Evolutionary conservation across 2,329 filamentous ascomycete species (phyloP), one percentile per base, ranked within the genome.

Genomic region (Albophoma yamanashiensis): DNA sequence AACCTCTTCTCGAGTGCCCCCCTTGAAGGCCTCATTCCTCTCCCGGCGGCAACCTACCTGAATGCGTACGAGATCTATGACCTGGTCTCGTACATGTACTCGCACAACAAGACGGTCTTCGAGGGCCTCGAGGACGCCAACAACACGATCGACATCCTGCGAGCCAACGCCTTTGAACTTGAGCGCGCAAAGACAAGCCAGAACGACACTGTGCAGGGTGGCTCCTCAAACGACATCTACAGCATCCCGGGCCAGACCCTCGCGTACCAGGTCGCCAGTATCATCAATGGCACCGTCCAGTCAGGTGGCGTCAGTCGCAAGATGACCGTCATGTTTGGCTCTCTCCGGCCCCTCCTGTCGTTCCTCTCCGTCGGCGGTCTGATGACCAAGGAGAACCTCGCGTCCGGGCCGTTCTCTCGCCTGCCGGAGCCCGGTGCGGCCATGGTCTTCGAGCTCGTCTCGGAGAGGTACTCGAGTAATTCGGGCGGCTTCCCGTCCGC

Each of bases 361-460:
- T 84, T 86, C 65, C 82, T 83, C 64, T 71, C 76, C 1, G 71
- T 86, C 3, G 70, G 78, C 0, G 71, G 74, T 0, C 75, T 86
- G 9, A 75, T 75, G 5, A 77, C 76, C 56, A 67, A 71, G 0
- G 70, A 84, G 58, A 84, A 86, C 68, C 78, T 74, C n/a, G 77
- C 81, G 4, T 76, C 69, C 55, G 68, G 61, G 39, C 69, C 64
- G 64, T 71, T 74, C 58, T 68, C 68, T 4, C 63, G 61, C 2
- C 61, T 85, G 17, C 86, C 89, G 0, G 80, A 87, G 64, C 90
- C 91, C 43, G 91, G 91, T 0, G 87, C 86, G 1, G 82, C 84
- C 47, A 87, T 96, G 80, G 77, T 83, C 0, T 92, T 94, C 69
- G 92, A 96, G 74, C 71, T 86, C 22, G 70, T 77, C 40, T 70